Conservation (phyloP, 1,284 basidiomycete genomes). For the Rugosomyces carneus region DNA sequence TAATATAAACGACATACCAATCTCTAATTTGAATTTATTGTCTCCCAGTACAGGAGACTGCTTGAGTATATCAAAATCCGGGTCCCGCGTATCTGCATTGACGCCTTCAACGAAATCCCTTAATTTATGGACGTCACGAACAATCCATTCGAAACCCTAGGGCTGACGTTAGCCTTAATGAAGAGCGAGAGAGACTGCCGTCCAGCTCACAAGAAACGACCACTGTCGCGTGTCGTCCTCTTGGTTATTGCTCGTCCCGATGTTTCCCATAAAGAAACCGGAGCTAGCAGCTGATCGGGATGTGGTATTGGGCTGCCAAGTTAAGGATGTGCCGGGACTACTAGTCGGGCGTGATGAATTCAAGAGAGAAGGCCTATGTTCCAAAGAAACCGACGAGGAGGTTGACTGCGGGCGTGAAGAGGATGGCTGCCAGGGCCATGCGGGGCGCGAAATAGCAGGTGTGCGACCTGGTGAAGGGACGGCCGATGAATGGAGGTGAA, state of each 20-base stretch:
- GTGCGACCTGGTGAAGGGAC: slow-evolving; percentile 43
- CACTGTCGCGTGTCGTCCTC: slow-evolving; percentile 51
- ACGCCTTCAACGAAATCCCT: slow-evolving; percentile 45
- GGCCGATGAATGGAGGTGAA: slow-evolving; percentile 35
- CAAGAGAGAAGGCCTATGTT: slow-evolving; percentile 21
- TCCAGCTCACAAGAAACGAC: slow-evolving; percentile 47
- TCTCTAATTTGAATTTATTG: slow-evolving; percentile 68
- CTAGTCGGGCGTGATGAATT: slow-evolving; percentile 12
- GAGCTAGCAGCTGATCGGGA: slow-evolving; percentile 13
- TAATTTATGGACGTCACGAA: slow-evolving; percentile 51
- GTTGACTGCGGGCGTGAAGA: slow-evolving; percentile 20
- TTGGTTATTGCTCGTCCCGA: slow-evolving; percentile 18
- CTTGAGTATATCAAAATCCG: slow-evolving; percentile 51
- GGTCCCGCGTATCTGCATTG: slow-evolving; percentile 17
- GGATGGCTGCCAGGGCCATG: slow-evolving; percentile 50
- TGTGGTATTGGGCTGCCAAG: slow-evolving; percentile 12
- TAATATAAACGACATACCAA: slow-evolving; percentile 43
- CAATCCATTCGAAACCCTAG: slow-evolving; percentile 63
- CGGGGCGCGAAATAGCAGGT: slow-evolving; percentile 42
- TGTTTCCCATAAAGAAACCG: slow-evolving; percentile 20
- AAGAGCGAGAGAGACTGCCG: background rate
- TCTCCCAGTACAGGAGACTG: slow-evolving; percentile 64
- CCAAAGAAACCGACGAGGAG: slow-evolving; percentile 19
- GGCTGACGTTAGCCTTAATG: slow-evolving; percentile 1
- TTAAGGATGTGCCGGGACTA: slow-evolving; percentile 9